Evolutionary conservation across 1,284 basidiomycete genomes (phyloP).

Genomic region (Ustilago crameri): DNA sequence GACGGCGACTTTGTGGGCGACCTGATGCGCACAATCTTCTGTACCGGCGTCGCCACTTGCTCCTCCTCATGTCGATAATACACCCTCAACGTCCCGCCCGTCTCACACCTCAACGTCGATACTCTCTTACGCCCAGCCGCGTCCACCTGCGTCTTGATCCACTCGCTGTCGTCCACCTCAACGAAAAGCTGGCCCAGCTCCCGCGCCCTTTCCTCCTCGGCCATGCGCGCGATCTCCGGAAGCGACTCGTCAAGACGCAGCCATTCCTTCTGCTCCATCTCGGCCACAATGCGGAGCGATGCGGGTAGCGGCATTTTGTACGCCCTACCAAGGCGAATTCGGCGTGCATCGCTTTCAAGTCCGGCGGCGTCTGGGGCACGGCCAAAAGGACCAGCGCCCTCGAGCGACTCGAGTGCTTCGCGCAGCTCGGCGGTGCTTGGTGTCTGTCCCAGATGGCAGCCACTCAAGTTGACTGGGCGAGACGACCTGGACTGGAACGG

Average conservation of each 20-base stretch:
- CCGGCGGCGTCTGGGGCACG: conserved; percentile 7
- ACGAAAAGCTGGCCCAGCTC: conserved; percentile 26
- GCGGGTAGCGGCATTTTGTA: conserved; percentile 19
- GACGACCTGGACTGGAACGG: not conserved
- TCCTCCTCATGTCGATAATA: conserved; percentile 3
- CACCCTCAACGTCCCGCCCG: conserved; percentile 20
- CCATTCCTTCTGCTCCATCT: conserved; percentile 30
- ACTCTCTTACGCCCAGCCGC: conserved; percentile 8
- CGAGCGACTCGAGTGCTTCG: conserved; percentile 2
- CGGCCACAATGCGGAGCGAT: conserved; percentile 7
- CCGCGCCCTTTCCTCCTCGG: conserved; percentile 16
- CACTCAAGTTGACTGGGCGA: not conserved
- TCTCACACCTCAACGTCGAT: conserved; percentile 1
- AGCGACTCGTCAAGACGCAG: conserved; percentile 20
- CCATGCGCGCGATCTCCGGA: conserved; percentile 1
- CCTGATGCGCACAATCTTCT: conserved; percentile 8
- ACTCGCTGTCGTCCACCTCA: conserved; percentile 9
- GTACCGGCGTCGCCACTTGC: not conserved
- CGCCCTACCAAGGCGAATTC: conserved; percentile 14
- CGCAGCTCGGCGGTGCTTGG: not conserved
- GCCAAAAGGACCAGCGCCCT: conserved; percentile 4
- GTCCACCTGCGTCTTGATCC: conserved; percentile 19
- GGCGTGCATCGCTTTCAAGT: conserved; percentile 9
- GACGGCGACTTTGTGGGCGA: conserved; percentile 10
- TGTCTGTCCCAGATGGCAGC: not conserved